Conservation (phyloP, 129 eudicot species). For the Flaveria robusta region DNA sequence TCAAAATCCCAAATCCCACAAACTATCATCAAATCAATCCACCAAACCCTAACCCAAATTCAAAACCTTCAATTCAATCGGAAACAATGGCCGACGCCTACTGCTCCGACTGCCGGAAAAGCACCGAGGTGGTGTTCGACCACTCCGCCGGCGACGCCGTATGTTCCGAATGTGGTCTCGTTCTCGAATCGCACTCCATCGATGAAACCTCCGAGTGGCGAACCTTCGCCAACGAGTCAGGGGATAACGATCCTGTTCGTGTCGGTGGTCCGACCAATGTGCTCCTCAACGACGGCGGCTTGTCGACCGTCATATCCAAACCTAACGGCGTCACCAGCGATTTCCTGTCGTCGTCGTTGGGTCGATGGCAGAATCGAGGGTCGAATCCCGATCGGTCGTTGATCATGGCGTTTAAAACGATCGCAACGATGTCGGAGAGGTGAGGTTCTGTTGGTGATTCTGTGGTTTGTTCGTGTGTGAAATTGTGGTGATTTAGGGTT, state of each 20-base stretch:
- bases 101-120: constrained; percentile 74
- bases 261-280: constrained; percentile 84
- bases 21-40: not conserved
- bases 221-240: constrained; percentile 81
- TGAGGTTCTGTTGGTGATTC: not conserved
- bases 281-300: constrained; percentile 59
- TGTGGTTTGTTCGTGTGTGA: not conserved
- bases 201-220: constrained; percentile 96
- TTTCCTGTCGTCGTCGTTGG: constrained; percentile 48
- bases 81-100: constrained; percentile 62
- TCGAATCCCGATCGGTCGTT: constrained; percentile 75
- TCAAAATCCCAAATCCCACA: not conserved
- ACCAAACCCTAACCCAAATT: not conserved
- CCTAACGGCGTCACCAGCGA: constrained; percentile 72
- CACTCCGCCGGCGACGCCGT: constrained; percentile 85
- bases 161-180: constrained; percentile 90
- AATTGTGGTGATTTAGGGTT: constrained; percentile 14
- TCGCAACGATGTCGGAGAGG: constrained; percentile 88
- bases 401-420: constrained; percentile 65
- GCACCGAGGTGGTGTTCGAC: constrained; percentile 87
- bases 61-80: not conserved
- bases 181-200: constrained; percentile 78
- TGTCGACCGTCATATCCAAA: constrained; percentile 71
- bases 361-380: constrained; percentile 79
- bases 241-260: constrained; percentile 85